A percentile compares a stretch with the other conserved stretches of the same genome.
Evolutionary conservation across 1,284 basidiomycete species (phyloP).

Genomic region (Trametes pubescens): DNA sequence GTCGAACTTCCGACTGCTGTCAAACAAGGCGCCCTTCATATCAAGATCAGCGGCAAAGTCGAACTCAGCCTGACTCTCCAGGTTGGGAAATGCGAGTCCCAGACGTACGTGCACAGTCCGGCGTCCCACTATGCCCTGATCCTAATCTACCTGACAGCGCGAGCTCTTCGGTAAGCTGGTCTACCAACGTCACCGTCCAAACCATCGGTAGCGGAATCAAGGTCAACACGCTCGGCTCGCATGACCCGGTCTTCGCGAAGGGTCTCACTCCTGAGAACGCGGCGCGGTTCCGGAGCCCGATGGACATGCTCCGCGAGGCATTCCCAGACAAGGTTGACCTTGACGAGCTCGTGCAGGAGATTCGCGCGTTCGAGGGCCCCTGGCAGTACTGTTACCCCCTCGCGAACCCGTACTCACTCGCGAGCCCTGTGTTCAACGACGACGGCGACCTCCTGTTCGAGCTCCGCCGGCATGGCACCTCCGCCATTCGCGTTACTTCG

Average conservation of each 20-base stretch:
- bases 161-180: slow-evolving; percentile 36
- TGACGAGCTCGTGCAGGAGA: slow-evolving; percentile 34
- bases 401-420: slow-evolving; percentile 38
- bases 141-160: slow-evolving; percentile 23
- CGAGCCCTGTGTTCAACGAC: slow-evolving; percentile 43
- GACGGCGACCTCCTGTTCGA: slow-evolving; percentile 46
- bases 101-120: slow-evolving; percentile 30
- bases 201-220: slow-evolving; percentile 33
- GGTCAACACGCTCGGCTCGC: slow-evolving; percentile 30
- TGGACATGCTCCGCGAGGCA: slow-evolving; percentile 25
- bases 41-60: slow-evolving; percentile 41
- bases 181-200: slow-evolving; percentile 30
- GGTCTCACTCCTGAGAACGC: slow-evolving; percentile 20
- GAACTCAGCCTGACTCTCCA: slow-evolving; percentile 38
- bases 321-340: slow-evolving; percentile 37
- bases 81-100: slow-evolving; percentile 21
- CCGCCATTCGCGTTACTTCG: slow-evolving; percentile 1
- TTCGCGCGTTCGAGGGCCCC: slow-evolving; percentile 41
- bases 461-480: slow-evolving; percentile 31
- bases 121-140: background rate
- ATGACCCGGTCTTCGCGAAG: slow-evolving; percentile 25
- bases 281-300: slow-evolving; percentile 20
- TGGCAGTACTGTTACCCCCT: slow-evolving; percentile 43
- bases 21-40: slow-evolving; percentile 38
- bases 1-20: slow-evolving; percentile 40